phyloP scores from a whole-genome alignment of 2,329 filamentous ascomycete species.

The Diaporthe capsici region DNA sequence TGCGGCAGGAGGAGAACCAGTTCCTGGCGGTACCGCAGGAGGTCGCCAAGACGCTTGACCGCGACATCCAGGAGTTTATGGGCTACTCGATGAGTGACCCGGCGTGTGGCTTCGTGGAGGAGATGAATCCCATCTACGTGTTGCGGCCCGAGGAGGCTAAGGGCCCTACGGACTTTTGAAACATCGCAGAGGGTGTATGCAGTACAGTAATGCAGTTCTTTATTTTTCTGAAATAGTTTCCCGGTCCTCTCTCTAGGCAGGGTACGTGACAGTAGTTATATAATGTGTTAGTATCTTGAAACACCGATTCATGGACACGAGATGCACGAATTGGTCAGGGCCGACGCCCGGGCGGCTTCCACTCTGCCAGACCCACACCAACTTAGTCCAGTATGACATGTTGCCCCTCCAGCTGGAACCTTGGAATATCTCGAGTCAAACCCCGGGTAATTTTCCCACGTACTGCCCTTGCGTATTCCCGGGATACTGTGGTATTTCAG shows the following conservation, averaged over 20 bases:
- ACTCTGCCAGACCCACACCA: background rate
- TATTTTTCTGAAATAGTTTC: background rate
- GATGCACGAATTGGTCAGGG: background rate
- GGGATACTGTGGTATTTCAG: background rate
- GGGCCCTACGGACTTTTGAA: background rate
- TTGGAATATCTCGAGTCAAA: background rate
- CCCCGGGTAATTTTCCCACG: background rate
- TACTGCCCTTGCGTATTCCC: background rate
- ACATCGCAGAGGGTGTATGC: background rate
- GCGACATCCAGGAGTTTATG: slow-evolving; percentile 17
- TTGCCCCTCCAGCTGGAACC: background rate
- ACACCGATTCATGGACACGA: background rate
- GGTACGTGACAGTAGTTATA: background rate
- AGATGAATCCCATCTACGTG: slow-evolving; percentile 14
- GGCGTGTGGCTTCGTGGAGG: slow-evolving; percentile 5
- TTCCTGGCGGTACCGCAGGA: slow-evolving; percentile 11
- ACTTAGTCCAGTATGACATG: background rate
- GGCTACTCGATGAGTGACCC: slow-evolving; percentile 22
- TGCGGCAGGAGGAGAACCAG: slow-evolving; percentile 21
- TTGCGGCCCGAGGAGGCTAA: slow-evolving; percentile 2
- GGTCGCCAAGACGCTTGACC: background rate
- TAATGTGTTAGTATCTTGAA: no score
- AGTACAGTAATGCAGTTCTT: background rate
- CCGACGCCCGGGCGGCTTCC: background rate
- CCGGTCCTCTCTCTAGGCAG: background rate